Percentiles rank a stretch among this genome's conserved stretches.
These are phyloP conservation scores for Neurospora intermedia DNA, from an alignment of 495 filamentous ascomycete genomes.

Conservation along the genomic window DNA sequence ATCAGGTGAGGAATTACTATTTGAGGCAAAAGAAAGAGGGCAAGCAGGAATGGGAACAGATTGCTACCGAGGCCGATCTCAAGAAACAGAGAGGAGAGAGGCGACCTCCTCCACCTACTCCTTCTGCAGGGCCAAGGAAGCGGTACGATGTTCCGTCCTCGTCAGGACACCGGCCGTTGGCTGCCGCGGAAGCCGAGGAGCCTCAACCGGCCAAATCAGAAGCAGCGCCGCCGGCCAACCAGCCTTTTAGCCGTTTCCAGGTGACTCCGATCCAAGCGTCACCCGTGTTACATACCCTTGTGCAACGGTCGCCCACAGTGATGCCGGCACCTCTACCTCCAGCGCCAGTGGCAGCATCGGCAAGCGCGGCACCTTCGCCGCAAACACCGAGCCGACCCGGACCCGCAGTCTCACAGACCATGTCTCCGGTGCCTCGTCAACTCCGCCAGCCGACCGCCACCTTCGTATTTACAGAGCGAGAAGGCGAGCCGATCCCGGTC, in stretches of 20 bases:
- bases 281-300: slow-evolving; percentile 14
- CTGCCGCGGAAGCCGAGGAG: slow-evolving; percentile 47
- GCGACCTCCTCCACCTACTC: slow-evolving; percentile 55
- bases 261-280: slow-evolving; percentile 29
- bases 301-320: slow-evolving; percentile 8
- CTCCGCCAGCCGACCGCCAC: slow-evolving; percentile 25
- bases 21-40: slow-evolving; percentile 57
- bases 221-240: slow-evolving; percentile 16
- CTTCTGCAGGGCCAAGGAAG: slow-evolving; percentile 39
- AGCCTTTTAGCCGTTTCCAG: slow-evolving; percentile 30
- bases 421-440: slow-evolving; percentile 29
- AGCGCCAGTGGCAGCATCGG: slow-evolving; percentile 1
- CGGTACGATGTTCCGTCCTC: slow-evolving; percentile 41
- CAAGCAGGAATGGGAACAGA: slow-evolving; percentile 56
- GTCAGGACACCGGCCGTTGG: slow-evolving; percentile 43
- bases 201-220: slow-evolving; percentile 37
- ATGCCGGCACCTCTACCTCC: slow-evolving; percentile 10
- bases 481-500: slow-evolving; percentile 12
- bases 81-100: slow-evolving; percentile 61
- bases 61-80: slow-evolving; percentile 59
- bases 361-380: slow-evolving; percentile 2
- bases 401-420: slow-evolving; percentile 21
- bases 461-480: slow-evolving; percentile 21
- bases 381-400: neutral
- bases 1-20: slow-evolving; percentile 87